These are phyloP conservation scores for Zygosaccharomyces rouxii DNA, from an alignment of 805 yeast species.

Conservation along the genomic window DNA sequence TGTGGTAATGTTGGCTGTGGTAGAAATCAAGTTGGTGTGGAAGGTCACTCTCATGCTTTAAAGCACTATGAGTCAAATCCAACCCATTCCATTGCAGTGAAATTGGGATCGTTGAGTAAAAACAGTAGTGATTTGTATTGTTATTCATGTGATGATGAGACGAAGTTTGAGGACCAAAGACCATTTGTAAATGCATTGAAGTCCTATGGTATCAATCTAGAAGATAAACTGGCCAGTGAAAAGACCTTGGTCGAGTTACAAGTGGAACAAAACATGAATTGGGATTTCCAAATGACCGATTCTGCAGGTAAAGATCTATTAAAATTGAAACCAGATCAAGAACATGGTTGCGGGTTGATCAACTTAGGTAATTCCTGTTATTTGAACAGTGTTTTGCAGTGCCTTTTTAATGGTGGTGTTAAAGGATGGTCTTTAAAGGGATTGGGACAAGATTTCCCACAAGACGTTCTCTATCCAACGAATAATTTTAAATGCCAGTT, in stretches of 20 bases:
- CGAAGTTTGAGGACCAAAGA: conserved; percentile 59
- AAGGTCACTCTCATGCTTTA: conserved; percentile 92
- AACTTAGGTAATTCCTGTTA: conserved; percentile 95
- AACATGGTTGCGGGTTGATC: conserved; percentile 74
- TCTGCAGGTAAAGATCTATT: conserved; percentile 59
- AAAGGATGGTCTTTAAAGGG: conserved; percentile 36
- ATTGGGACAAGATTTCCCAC: conserved; percentile 39
- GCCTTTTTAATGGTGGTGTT: conserved; percentile 45
- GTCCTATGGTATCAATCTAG: conserved; percentile 64
- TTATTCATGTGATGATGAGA: conserved; percentile 84
- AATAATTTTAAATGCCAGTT: conserved; percentile 70
- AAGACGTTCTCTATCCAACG: conserved; percentile 48
- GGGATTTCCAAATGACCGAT: conserved; percentile 85
- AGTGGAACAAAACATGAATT: conserved; percentile 84
- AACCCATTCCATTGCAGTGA: conserved; percentile 79
- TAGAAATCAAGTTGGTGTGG: conserved; percentile 84
- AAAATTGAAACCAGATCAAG: conserved; percentile 41
- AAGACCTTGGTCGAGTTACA: conserved; percentile 84
- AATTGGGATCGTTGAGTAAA: conserved; percentile 80
- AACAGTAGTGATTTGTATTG: conserved; percentile 80
- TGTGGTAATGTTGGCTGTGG: conserved; percentile 97
- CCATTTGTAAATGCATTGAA: conserved; percentile 37
- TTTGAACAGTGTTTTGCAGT: conserved; percentile 74
- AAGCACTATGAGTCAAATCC: conserved; percentile 51
- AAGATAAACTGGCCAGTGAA: conserved; percentile 63